Evolutionary conservation across 2,329 filamentous ascomycete species (phyloP).

Genomic region (Rhynchosporium graminicola): DNA sequence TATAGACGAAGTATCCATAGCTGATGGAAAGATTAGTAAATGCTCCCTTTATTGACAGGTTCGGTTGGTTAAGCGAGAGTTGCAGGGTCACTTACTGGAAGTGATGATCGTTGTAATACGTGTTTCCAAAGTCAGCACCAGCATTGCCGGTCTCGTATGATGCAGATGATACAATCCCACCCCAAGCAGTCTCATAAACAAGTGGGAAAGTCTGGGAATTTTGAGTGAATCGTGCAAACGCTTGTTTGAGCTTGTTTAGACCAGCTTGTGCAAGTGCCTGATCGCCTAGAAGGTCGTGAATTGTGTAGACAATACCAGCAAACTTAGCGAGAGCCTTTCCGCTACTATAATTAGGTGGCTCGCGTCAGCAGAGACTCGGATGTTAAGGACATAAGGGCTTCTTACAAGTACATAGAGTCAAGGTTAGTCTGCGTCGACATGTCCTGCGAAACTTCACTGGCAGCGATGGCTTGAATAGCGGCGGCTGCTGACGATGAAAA

Average conservation of each 20-base stretch:
- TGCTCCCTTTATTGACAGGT: neutral
- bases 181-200: conserved; percentile 71
- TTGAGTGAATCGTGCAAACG: conserved; percentile 64
- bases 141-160: conserved; percentile 69
- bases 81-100: conserved; percentile 50
- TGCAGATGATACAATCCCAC: conserved; percentile 76
- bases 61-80: neutral
- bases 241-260: conserved; percentile 62
- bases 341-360: conserved; percentile 40
- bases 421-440: conserved; percentile 72
- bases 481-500: conserved; percentile 58
- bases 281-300: conserved; percentile 64
- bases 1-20: conserved; percentile 87
- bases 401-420: conserved; percentile 90
- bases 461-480: conserved; percentile 61
- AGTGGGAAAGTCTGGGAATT: conserved; percentile 69
- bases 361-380: too few relatives aligned
- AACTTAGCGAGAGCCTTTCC: conserved; percentile 69
- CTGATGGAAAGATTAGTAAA: conserved; percentile 12
- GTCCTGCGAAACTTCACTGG: conserved; percentile 74
- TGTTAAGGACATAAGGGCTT: conserved; percentile 60
- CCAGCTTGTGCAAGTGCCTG: conserved; percentile 56
- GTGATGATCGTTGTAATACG: conserved; percentile 76
- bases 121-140: conserved; percentile 85
- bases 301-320: conserved; percentile 65